These are phyloP conservation scores for Penicillium samsonianum DNA, from an alignment of 495 filamentous ascomycete species.

Conservation along the genomic window DNA sequence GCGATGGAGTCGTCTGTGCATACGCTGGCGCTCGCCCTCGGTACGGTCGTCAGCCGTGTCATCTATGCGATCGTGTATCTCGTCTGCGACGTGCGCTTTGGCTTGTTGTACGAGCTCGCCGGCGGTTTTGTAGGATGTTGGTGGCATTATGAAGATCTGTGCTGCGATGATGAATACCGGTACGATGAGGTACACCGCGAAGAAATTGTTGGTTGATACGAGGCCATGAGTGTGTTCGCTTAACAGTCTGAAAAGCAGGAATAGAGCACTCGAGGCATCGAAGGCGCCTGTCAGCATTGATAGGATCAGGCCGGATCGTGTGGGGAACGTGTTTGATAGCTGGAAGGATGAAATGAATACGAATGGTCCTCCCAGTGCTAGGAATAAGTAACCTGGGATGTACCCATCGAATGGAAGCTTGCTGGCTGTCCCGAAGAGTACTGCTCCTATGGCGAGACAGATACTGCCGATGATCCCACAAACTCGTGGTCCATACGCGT, in stretches of 20 bases:
- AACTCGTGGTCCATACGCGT: slow-evolving; percentile 77
- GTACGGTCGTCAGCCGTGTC: slow-evolving; percentile 45
- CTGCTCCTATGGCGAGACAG: slow-evolving; percentile 67
- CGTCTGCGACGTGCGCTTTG: slow-evolving; percentile 51
- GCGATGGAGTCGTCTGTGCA: slow-evolving; percentile 63
- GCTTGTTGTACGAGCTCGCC: slow-evolving; percentile 77
- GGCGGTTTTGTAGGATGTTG: slow-evolving; percentile 82
- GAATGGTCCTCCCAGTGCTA: slow-evolving; percentile 86
- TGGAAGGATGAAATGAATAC: slow-evolving; percentile 91
- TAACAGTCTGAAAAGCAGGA: slow-evolving; percentile 78
- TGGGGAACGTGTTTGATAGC: slow-evolving; percentile 87
- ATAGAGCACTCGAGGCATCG: slow-evolving; percentile 84
- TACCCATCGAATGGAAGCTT: slow-evolving; percentile 69
- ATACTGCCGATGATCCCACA: slow-evolving; percentile 71
- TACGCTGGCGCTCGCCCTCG: slow-evolving; percentile 60
- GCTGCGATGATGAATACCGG: slow-evolving; percentile 67
- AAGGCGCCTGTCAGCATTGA: slow-evolving; percentile 87
- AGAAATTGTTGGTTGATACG: slow-evolving; percentile 71
- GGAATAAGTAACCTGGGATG: slow-evolving; percentile 75
- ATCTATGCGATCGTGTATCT: slow-evolving; percentile 61
- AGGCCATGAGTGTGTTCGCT: slow-evolving; percentile 61
- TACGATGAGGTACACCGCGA: slow-evolving; percentile 73
- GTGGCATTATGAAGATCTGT: slow-evolving; percentile 77
- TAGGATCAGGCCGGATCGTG: slow-evolving; percentile 80
- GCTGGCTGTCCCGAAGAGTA: slow-evolving; percentile 68